phyloP scores from a whole-genome alignment of 2,329 filamentous ascomycete species.

The Magnaporthiopsis rhizophila region DNA sequence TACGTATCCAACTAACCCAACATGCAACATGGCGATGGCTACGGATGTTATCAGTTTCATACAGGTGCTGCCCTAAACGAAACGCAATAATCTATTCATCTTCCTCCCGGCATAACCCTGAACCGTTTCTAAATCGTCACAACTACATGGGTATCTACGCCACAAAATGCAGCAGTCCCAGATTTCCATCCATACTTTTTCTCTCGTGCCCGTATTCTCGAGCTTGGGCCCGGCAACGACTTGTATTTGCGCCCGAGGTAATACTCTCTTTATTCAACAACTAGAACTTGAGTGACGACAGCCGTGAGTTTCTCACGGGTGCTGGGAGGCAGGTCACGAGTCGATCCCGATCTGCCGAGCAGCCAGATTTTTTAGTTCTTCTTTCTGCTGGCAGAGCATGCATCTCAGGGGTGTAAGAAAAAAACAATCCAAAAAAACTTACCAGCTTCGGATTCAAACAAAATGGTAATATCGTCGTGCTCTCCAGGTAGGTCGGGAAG shows the following conservation, averaged over 20 bases:
- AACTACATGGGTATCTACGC: conserved; percentile 1
- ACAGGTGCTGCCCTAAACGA: neutral
- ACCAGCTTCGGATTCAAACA: conserved; percentile 76
- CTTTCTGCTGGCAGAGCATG: conserved; percentile 7
- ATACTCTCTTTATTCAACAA: neutral
- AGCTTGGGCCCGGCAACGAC: neutral
- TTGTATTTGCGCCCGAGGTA: neutral
- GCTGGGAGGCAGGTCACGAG: conserved; percentile 46
- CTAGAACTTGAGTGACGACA: conserved; percentile 12
- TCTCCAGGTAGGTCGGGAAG: conserved; percentile 84
- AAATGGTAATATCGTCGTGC: conserved; percentile 82
- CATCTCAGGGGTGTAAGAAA: neutral
- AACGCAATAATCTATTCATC: neutral
- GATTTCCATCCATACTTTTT: neutral
- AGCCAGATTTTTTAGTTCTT: conserved; percentile 11
- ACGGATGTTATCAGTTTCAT: neutral
- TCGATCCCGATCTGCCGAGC: conserved; percentile 42
- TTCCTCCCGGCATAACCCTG: neutral
- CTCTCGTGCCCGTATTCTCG: neutral
- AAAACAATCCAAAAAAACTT: conserved; percentile 24
- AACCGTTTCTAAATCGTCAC: neutral
- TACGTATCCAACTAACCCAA: no score
- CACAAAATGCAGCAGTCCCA: neutral
- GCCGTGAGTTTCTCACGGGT: conserved; percentile 39
- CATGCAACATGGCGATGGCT: no score